Evolutionary conservation across 352 stramenopile species (phyloP).

Genomic region (Aphanomyces stellatus): DNA sequence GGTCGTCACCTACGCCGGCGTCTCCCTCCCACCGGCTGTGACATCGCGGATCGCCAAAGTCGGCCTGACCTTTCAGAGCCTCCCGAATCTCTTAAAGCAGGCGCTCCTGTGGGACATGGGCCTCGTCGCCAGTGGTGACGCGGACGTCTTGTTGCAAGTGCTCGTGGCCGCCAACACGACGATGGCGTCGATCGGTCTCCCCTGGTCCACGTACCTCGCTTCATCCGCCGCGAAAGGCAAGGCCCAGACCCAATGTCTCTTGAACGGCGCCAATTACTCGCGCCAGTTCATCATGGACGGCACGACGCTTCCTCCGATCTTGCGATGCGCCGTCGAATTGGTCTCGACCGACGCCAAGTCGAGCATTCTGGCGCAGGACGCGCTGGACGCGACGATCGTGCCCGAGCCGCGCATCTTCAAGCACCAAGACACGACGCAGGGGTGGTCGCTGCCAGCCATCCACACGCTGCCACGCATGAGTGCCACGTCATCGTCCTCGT

Average conservation of each 20-base stretch:
- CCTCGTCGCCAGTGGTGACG: not conserved
- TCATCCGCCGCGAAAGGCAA: not conserved
- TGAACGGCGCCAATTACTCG: not conserved
- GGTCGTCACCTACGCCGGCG: not conserved
- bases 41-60: not conserved
- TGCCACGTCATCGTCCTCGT: not conserved
- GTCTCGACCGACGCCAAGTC: not conserved
- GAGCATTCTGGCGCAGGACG: slow-evolving; percentile 4
- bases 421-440: not conserved
- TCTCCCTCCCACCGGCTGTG: not conserved
- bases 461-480: not conserved
- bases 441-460: not conserved
- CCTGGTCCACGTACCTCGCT: not conserved
- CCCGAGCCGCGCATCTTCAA: not conserved
- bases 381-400: not conserved
- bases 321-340: not conserved
- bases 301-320: not conserved
- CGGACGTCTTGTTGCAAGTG: slow-evolving; percentile 8
- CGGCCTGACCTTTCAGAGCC: not conserved
- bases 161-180: not conserved
- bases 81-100: not conserved
- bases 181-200: not conserved
- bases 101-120: slow-evolving; percentile 18
- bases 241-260: not conserved
- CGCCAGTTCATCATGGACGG: not conserved